phyloP scores from a whole-genome alignment of 345 rosid species.

The Balakata baccata region DNA sequence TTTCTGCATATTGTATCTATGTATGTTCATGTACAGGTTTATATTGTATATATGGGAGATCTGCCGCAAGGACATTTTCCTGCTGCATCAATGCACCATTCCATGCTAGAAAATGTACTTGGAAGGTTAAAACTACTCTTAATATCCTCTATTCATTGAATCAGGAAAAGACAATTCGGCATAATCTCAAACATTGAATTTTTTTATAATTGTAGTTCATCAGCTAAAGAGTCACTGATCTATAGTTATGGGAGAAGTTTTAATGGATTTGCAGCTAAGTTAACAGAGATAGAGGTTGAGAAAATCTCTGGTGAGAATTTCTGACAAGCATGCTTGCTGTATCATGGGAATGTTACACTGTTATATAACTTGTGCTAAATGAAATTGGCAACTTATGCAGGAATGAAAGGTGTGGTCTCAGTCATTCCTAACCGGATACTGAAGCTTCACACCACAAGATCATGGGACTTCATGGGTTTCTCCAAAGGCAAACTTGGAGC shows the following conservation, averaged over 20 bases:
- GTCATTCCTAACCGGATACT: conserved; percentile 19
- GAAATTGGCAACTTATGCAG: background rate
- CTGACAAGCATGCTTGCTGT: background rate
- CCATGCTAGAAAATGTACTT: conserved; percentile 30
- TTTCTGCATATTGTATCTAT: background rate
- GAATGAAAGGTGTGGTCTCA: conserved; percentile 24
- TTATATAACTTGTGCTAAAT: background rate
- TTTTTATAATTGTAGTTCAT: background rate
- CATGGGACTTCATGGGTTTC: conserved; percentile 26
- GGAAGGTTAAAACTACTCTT: conserved; percentile 27
- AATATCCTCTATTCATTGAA: background rate
- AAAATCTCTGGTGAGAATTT: conserved; percentile 6
- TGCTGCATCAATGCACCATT: conserved; percentile 16
- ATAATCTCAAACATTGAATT: background rate
- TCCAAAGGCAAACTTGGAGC: background rate
- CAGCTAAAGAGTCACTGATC: background rate
- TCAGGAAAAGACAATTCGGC: background rate
- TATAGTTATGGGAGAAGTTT: conserved; percentile 6
- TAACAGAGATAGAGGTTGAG: conserved; percentile 8
- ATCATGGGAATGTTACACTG: too few relatives aligned
- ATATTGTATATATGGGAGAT: conserved; percentile 39
- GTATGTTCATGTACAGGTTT: conserved; percentile 16
- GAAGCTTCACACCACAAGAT: conserved; percentile 28
- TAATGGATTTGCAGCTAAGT: conserved; percentile 19
- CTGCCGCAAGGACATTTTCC: conserved; percentile 15